A percentile compares a stretch with the other conserved stretches of the same genome.
These are phyloP conservation scores for Yamadazyma kitorensis DNA, from an alignment of 805 yeast genomes.

Conservation along the genomic window DNA sequence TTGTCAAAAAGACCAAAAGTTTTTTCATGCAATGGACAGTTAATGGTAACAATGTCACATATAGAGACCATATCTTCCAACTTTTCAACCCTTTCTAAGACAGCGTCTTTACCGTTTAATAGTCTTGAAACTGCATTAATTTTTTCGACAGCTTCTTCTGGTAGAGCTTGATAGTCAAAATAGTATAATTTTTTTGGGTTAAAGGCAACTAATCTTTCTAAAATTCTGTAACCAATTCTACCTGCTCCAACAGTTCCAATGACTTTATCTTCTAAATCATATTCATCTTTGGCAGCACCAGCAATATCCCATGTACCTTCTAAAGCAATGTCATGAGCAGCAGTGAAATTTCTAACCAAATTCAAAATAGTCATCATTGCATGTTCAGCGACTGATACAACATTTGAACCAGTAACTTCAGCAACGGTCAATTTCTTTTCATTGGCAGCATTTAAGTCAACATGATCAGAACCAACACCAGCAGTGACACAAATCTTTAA, in stretches of 20 bases:
- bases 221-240: slow-evolving; percentile 72
- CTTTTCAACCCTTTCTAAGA: slow-evolving; percentile 55
- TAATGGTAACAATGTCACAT: slow-evolving; percentile 72
- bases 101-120: slow-evolving; percentile 46
- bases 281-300: slow-evolving; percentile 66
- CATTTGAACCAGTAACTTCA: slow-evolving; percentile 82
- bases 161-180: slow-evolving; percentile 70
- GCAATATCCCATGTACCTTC: slow-evolving; percentile 74
- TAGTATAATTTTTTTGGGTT: slow-evolving; percentile 70
- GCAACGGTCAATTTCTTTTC: slow-evolving; percentile 61
- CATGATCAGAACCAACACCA: slow-evolving; percentile 81
- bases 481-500: slow-evolving; percentile 72
- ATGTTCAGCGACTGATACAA: slow-evolving; percentile 77
- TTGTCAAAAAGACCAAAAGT: slow-evolving; percentile 66
- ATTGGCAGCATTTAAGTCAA: slow-evolving; percentile 67
- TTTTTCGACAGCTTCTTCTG: slow-evolving; percentile 44
- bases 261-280: slow-evolving; percentile 71
- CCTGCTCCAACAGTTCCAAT: slow-evolving; percentile 82
- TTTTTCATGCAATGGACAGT: slow-evolving; percentile 71
- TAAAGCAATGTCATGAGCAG: slow-evolving; percentile 68
- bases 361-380: slow-evolving; percentile 69
- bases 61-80: slow-evolving; percentile 62
- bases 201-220: slow-evolving; percentile 68
- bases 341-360: slow-evolving; percentile 72
- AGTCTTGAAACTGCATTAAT: slow-evolving; percentile 32